These are phyloP conservation scores for Dictyostelium gargantuum DNA, from an alignment of 208 protist species.

Conservation along the genomic window DNA sequence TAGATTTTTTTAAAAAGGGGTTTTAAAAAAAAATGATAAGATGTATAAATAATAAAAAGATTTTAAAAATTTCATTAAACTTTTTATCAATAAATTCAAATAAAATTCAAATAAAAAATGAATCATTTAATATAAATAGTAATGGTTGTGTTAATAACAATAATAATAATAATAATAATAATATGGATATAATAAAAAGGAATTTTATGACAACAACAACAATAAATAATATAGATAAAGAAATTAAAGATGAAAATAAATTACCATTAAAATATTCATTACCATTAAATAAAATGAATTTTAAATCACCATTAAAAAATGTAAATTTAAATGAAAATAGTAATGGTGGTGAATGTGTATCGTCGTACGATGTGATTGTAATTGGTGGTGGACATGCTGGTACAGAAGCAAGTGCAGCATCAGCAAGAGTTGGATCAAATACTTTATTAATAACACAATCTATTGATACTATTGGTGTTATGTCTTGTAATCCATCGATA, in stretches of 20 bases:
- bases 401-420: constrained; percentile 86
- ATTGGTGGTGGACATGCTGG: constrained; percentile 91
- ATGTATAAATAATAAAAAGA: background rate
- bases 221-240: background rate
- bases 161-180: background rate
- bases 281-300: background rate
- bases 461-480: constrained; percentile 86
- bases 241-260: background rate
- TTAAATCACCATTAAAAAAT: constrained; percentile 37
- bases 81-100: background rate
- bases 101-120: background rate
- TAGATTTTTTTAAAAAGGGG: too few species aligned
- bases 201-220: background rate
- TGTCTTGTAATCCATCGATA: constrained; percentile 93
- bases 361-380: constrained; percentile 34
- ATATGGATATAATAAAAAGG: background rate
- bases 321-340: background rate
- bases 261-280: too few species aligned
- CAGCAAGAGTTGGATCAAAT: constrained; percentile 82
- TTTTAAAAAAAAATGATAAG: background rate
- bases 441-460: constrained; percentile 89
- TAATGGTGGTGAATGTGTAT: too few species aligned
- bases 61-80: background rate
- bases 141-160: background rate
- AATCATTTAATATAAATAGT: background rate